Base-by-base conservation (phyloP, 345 rosid genomes). In the Trapa incisa region DNA sequence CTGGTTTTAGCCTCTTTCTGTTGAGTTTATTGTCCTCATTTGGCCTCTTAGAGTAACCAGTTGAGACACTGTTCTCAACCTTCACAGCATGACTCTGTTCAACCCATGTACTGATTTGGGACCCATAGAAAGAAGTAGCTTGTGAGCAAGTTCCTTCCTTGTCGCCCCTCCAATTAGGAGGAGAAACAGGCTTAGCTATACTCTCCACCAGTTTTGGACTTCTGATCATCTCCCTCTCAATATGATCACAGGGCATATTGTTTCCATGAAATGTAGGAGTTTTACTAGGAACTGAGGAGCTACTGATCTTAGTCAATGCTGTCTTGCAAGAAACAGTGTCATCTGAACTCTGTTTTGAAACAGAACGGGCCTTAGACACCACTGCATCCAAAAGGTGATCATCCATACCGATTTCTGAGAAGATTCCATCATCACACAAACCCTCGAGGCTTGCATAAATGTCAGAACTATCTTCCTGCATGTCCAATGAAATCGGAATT, bases 321-420 rank as follows among this genome's bases (percentile, higher is more conserved):
- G 91, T 90, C 74, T 79, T 77, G 73, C 91, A 85, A 4, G 99
- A 94, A 45, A 78, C 70, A 63, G 75, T 75, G 38, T 91, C 99
- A 58, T 89, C 90, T 3, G 87, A 83, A 67, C 80, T 79, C 87
- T 91, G 96, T 77, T 87, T 91, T 5, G 84, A 47, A 37, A 75
- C 72, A 62, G 86, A 77, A 22, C 75, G 75, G 38, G 84, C 87
- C 72, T 84, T 80, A 2, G 96, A 82, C 60, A 94, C 96, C 56
- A 94, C 96, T 5, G 99, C 99, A 75, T 94, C 99, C 78, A 94
- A 74, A 70, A 94, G 90, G 82, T 94, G 77, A 73, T 86, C 99
- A 35, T 78, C 67, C 35, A 81, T 42, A 62, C 42, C 4, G 65
- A 78, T 33, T 41, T 36, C 54, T 33, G 53, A 38, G 22, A 80